These are phyloP conservation scores for Neoscytalidium dimidiatum DNA, from an alignment of 2,329 filamentous ascomycete species.

Conservation along the genomic window DNA sequence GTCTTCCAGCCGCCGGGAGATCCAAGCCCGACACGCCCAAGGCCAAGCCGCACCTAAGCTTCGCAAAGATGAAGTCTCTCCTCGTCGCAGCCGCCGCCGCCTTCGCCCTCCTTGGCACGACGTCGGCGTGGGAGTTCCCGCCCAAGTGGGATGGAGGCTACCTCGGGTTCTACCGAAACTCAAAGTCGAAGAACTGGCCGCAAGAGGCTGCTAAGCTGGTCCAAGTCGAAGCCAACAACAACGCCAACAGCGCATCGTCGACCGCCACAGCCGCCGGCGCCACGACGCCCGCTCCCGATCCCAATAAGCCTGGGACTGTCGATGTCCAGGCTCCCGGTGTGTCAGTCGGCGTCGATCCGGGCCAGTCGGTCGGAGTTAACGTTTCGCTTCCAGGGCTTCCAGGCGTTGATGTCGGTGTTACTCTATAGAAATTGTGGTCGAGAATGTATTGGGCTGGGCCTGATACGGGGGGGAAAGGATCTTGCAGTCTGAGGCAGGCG, in stretches of 20 bases:
- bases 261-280: background rate
- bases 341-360: background rate
- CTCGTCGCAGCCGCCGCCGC: background rate
- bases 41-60: background rate
- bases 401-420: background rate
- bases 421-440: background rate
- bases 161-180: background rate
- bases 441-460: background rate
- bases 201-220: background rate
- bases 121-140: background rate
- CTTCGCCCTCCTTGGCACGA: background rate
- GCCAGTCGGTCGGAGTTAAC: background rate
- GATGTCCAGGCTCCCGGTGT: background rate
- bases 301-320: background rate
- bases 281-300: background rate
- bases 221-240: background rate
- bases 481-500: background rate
- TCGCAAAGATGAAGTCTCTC: background rate
- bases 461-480: background rate
- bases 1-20: too few relatives aligned
- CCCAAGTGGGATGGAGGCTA: background rate
- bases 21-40: too few relatives aligned
- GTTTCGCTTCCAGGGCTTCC: background rate
- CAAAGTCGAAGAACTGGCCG: background rate
- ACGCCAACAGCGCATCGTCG: background rate